phyloP scores from a whole-genome alignment of 2,329 filamentous ascomycete species.

The Phaeoacremonium minimum region DNA sequence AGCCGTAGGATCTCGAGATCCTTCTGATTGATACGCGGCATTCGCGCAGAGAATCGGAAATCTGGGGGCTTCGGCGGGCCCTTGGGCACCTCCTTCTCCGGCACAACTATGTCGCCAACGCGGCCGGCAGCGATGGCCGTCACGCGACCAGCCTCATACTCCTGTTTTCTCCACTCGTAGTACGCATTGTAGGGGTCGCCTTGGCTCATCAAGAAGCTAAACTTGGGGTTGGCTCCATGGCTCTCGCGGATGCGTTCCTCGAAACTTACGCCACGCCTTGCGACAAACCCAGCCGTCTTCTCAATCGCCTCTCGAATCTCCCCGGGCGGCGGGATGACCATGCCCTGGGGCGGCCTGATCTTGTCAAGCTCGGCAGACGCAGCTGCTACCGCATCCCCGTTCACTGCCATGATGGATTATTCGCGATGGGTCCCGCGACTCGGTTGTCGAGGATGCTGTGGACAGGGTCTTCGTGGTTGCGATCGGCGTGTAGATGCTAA shows the following conservation, averaged over 20 bases:
- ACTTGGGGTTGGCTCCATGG: constrained; percentile 80
- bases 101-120: constrained; percentile 54
- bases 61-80: constrained; percentile 82
- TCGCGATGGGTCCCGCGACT: too few species aligned
- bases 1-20: constrained; percentile 73
- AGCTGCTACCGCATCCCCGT: constrained; percentile 46
- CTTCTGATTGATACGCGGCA: constrained; percentile 95
- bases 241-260: constrained; percentile 84
- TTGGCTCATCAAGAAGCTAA: constrained; percentile 79
- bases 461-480: too few species aligned
- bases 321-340: constrained; percentile 80
- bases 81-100: constrained; percentile 62
- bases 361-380: constrained; percentile 52
- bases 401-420: constrained; percentile 42
- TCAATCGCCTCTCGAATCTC: constrained; percentile 83
- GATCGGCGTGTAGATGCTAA: too few species aligned
- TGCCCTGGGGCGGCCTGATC: constrained; percentile 73
- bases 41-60: constrained; percentile 90
- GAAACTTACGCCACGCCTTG: constrained; percentile 62
- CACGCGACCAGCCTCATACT: constrained; percentile 80
- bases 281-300: constrained; percentile 91
- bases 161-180: constrained; percentile 85
- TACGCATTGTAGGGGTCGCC: constrained; percentile 83
- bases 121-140: constrained; percentile 74
- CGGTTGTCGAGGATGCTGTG: too few species aligned